Conservation (phyloP, 106 monocot genomes). For the Posidonia australis region DNA sequence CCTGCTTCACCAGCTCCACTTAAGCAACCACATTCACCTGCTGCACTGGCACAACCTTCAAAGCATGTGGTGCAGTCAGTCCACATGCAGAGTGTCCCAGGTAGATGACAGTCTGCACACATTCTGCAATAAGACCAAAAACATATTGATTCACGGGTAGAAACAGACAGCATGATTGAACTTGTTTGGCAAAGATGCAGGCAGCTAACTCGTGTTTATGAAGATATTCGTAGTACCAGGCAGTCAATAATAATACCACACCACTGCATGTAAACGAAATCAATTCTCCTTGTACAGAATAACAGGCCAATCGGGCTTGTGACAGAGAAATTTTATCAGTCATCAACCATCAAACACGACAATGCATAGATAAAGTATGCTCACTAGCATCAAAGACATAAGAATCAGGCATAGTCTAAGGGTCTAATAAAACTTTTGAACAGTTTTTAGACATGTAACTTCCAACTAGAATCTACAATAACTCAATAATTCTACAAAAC, state of each 20-base stretch:
- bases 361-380: too few relatives aligned
- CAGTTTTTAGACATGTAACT: too few relatives aligned
- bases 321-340: too few relatives aligned
- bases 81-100: constrained; percentile 92
- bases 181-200: neutral
- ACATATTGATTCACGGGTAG: neutral
- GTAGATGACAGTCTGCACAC: constrained; percentile 82
- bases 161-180: neutral
- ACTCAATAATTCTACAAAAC: too few relatives aligned
- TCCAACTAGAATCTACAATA: too few relatives aligned
- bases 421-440: too few relatives aligned
- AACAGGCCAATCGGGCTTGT: too few relatives aligned
- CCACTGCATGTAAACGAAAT: neutral
- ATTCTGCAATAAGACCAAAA: constrained; percentile 21
- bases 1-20: constrained; percentile 87
- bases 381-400: too few relatives aligned
- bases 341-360: too few relatives aligned
- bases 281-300: neutral
- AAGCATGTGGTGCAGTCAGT: constrained; percentile 88
- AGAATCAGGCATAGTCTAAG: too few relatives aligned
- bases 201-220: neutral
- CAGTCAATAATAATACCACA: neutral
- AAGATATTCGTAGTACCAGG: neutral
- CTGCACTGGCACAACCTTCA: constrained; percentile 64
- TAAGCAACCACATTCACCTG: constrained; percentile 83